phyloP scores from a whole-genome alignment of 306 rosid species.

The Medicago truncatula region DNA sequence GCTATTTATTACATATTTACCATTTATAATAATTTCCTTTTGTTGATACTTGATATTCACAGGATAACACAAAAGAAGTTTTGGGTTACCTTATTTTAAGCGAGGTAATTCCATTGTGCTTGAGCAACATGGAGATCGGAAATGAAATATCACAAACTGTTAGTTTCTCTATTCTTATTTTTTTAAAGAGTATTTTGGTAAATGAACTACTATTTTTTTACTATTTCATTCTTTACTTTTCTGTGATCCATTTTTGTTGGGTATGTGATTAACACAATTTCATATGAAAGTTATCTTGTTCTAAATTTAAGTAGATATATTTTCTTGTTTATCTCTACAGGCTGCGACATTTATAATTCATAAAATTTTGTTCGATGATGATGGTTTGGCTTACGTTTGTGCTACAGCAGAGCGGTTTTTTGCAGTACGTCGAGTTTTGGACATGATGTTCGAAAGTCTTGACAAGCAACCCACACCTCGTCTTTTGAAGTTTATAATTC shows the following conservation, averaged over 20 bases:
- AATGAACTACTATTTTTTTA: too few relatives aligned
- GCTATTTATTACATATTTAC: too few relatives aligned
- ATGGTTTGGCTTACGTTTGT: slow-evolving; percentile 80
- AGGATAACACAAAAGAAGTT: neutral
- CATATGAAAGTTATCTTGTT: neutral
- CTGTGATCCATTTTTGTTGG: too few relatives aligned
- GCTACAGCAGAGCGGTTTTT: slow-evolving; percentile 70
- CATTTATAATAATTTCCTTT: neutral
- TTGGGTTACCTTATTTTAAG: neutral
- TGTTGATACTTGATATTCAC: neutral
- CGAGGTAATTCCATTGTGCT: neutral
- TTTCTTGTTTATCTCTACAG: neutral
- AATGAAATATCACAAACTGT: neutral
- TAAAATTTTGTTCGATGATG: slow-evolving; percentile 61
- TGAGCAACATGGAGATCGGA: neutral
- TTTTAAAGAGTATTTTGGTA: too few relatives aligned
- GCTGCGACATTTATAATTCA: neutral
- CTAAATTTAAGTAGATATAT: too few relatives aligned
- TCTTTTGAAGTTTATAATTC: slow-evolving; percentile 67
- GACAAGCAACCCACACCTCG: slow-evolving; percentile 79
- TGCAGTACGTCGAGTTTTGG: slow-evolving; percentile 70
- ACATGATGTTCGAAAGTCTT: slow-evolving; percentile 62
- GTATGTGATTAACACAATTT: too few relatives aligned
- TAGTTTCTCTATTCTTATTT: neutral
- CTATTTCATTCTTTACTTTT: too few relatives aligned